A percentile compares a stretch with the other conserved stretches of the same genome.
Evolutionary conservation across 345 rosid species (phyloP).

Genomic region (Moringa oleifera): DNA sequence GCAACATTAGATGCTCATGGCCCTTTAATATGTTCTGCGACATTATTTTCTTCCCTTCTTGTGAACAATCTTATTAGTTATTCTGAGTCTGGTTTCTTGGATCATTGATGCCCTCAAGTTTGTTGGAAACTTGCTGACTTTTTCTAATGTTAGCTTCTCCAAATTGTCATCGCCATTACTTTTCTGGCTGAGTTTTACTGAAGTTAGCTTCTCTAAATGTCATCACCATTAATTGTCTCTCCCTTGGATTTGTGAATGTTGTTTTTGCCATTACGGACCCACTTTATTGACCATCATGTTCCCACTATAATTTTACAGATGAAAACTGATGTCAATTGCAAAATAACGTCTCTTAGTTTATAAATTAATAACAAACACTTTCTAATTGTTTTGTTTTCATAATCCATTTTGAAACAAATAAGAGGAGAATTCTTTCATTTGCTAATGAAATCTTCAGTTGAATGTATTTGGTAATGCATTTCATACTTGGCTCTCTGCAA

Average conservation of each 20-base stretch:
- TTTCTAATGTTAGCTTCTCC: too few species aligned
- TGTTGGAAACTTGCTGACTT: too few species aligned
- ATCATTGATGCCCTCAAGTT: constrained; percentile 1
- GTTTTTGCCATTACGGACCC: too few species aligned
- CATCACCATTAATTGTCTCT: too few species aligned
- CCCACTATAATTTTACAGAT: too few species aligned
- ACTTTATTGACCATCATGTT: too few species aligned
- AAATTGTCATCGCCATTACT: too few species aligned
- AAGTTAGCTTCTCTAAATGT: too few species aligned
- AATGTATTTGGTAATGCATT: too few species aligned
- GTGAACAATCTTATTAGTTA: neutral
- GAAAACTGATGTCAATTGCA: neutral
- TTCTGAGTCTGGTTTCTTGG: constrained; percentile 10
- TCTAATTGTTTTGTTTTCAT: neutral
- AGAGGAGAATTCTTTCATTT: neutral
- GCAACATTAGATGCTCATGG: constrained; percentile 7
- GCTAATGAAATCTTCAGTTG: neutral
- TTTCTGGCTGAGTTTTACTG: too few species aligned
- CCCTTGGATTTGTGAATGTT: too few species aligned
- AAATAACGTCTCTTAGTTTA: neutral
- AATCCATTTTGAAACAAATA: neutral
- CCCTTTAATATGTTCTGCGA: neutral
- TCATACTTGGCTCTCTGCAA: too few species aligned
- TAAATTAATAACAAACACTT: neutral
- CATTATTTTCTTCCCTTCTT: neutral